phyloP scores from a whole-genome alignment of 2,329 filamentous ascomycete species.

The Alternaria infectoria region DNA sequence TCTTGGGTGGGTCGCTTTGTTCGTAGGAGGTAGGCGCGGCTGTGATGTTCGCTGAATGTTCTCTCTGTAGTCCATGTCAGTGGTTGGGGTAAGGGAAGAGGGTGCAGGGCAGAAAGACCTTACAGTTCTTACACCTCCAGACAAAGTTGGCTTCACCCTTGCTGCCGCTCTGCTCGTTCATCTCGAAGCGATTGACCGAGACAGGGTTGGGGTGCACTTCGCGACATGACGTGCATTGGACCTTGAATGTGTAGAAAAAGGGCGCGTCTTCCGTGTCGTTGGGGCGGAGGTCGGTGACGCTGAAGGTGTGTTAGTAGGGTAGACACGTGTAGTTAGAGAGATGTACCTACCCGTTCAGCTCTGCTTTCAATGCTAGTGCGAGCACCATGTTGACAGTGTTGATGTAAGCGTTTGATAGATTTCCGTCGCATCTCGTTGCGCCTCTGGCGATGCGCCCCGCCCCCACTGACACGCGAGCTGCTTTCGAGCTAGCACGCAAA shows the following conservation, averaged over 20 bases:
- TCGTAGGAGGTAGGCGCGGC: conserved; percentile 74
- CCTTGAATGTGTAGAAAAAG: conserved; percentile 97
- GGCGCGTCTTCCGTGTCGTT: conserved; percentile 79
- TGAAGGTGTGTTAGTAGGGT: conserved; percentile 47
- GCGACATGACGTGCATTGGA: conserved; percentile 96
- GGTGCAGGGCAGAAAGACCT: conserved; percentile 61
- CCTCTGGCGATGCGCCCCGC: conserved; percentile 11
- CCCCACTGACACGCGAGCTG: conserved; percentile 16
- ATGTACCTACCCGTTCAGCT: conserved; percentile 42
- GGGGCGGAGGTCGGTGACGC: conserved; percentile 88
- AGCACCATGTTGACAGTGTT: conserved; percentile 39
- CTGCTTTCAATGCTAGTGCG: conserved; percentile 48
- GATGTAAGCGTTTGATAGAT: background rate
- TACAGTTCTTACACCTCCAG: conserved; percentile 99
- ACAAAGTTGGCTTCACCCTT: conserved; percentile 98
- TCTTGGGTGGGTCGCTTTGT: conserved; percentile 73
- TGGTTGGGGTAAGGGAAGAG: background rate
- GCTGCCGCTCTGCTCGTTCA: conserved; percentile 89
- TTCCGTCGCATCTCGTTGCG: conserved; percentile 3
- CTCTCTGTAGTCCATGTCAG: conserved; percentile 62
- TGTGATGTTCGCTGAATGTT: conserved; percentile 85
- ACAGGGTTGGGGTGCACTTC: conserved; percentile 89
- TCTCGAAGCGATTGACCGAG: conserved; percentile 86
- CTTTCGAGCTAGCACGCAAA: background rate
- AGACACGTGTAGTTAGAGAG: background rate